phyloP scores from a whole-genome alignment of 345 rosid genomes.

The Mercurialis annua region DNA sequence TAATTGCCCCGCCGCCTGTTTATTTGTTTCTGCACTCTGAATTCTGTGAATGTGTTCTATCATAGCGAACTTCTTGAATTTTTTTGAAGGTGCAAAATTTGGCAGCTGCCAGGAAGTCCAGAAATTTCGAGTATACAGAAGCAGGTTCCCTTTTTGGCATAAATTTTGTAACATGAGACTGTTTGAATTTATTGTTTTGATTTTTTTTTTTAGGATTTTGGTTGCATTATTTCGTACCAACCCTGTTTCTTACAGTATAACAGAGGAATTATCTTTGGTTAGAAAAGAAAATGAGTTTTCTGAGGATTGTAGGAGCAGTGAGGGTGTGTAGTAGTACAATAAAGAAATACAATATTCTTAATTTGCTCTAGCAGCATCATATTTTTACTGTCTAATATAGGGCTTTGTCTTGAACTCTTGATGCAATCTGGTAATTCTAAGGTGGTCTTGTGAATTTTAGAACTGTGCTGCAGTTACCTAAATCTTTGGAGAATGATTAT shows the following conservation, averaged over 20 bases:
- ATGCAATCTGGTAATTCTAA: too few relatives aligned
- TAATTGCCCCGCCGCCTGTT: background rate
- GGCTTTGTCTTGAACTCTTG: background rate
- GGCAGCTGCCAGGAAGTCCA: slow-evolving; percentile 88
- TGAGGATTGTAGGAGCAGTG: background rate
- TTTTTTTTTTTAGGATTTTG: slow-evolving; percentile 2
- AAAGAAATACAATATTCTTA: background rate
- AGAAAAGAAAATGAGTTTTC: background rate
- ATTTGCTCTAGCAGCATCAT: background rate
- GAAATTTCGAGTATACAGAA: slow-evolving; percentile 74
- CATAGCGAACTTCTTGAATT: slow-evolving; percentile 14
- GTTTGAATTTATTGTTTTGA: background rate
- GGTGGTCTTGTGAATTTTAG: too few relatives aligned
- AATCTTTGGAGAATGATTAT: too few relatives aligned
- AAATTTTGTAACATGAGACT: background rate
- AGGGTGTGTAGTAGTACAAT: background rate
- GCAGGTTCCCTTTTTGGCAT: slow-evolving; percentile 46
- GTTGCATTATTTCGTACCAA: background rate
- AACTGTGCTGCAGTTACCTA: too few relatives aligned
- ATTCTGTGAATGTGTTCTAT: slow-evolving; percentile 8
- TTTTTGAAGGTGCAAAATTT: slow-evolving; percentile 70
- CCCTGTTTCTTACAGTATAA: background rate
- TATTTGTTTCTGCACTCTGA: slow-evolving; percentile 8
- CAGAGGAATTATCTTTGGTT: background rate
- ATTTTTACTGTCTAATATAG: background rate